Conservation (phyloP, 768 basidiomycete genomes). For the Phylloporus arenicola region DNA sequence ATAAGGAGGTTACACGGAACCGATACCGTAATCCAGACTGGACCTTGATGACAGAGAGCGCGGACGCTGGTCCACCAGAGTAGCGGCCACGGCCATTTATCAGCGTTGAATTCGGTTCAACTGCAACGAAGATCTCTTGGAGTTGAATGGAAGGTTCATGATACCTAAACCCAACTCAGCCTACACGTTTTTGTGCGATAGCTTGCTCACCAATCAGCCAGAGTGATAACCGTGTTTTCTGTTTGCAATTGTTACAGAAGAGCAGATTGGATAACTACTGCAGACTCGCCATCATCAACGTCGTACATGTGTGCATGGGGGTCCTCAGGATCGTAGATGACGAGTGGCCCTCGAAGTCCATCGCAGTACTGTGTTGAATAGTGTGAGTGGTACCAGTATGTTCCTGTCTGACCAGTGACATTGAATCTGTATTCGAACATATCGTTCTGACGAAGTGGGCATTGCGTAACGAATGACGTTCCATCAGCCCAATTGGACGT, state of each 20-base stretch:
- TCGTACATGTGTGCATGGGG: constrained; percentile 37
- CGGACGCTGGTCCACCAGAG: constrained; percentile 31
- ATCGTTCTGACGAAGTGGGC: constrained; percentile 32
- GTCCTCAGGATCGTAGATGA: constrained; percentile 38
- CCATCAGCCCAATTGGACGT: constrained; percentile 25
- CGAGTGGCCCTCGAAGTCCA: constrained; percentile 34
- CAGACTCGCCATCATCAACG: constrained; percentile 36
- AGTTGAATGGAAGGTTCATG: constrained; percentile 24
- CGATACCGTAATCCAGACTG: constrained; percentile 39
- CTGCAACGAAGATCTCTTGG: constrained; percentile 6
- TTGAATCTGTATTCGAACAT: constrained; percentile 35
- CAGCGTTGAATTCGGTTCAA: constrained; percentile 35
- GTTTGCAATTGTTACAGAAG: not conserved
- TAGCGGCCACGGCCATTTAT: constrained; percentile 49
- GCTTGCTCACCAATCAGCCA: constrained; percentile 37
- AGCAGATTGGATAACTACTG: not conserved
- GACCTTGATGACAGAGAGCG: constrained; percentile 42
- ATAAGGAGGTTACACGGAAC: constrained; percentile 44
- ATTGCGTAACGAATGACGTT: constrained; percentile 34
- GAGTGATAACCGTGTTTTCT: constrained; percentile 40
- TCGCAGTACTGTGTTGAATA: constrained; percentile 31
- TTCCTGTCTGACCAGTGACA: constrained; percentile 30
- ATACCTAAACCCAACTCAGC: constrained; percentile 26
- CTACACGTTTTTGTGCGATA: not conserved
- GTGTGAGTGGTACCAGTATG: constrained; percentile 42